phyloP scores from a whole-genome alignment of 768 basidiomycete species.

The Lentinula sp. region DNA sequence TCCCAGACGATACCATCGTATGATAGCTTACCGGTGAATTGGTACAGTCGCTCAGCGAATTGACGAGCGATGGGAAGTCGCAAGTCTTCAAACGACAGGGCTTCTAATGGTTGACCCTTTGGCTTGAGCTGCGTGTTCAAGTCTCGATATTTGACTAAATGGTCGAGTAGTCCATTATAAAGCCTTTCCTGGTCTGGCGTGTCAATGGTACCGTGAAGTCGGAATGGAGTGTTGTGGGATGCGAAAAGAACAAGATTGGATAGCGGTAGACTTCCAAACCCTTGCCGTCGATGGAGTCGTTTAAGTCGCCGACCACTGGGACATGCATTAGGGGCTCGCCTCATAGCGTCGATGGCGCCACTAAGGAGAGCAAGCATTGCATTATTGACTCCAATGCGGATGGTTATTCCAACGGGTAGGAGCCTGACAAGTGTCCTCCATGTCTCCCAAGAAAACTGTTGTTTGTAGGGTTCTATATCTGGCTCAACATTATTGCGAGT shows the following conservation, averaged over 20 bases:
- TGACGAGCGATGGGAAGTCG: neutral
- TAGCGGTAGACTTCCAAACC: neutral
- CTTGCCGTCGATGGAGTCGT: neutral
- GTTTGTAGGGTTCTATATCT: neutral
- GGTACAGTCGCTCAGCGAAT: neutral
- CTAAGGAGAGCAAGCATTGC: neutral
- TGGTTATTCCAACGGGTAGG: neutral
- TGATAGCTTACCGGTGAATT: neutral
- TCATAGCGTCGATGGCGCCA: neutral
- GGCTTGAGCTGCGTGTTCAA: neutral
- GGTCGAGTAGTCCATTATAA: neutral
- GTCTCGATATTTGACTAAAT: neutral
- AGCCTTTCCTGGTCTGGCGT: neutral
- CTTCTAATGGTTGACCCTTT: neutral
- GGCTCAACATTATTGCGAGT: neutral
- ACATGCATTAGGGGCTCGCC: neutral
- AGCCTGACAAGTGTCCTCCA: constrained; percentile 1
- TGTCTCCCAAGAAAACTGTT: neutral
- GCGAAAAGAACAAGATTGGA: neutral
- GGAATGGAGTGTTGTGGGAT: neutral
- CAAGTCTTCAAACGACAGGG: neutral
- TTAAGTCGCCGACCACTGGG: neutral
- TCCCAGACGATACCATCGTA: neutral
- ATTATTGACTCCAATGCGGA: constrained; percentile 2
- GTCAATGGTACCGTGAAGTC: neutral